These are phyloP conservation scores for Suillus decipiens DNA, from an alignment of 768 basidiomycete genomes.

Conservation along the genomic window DNA sequence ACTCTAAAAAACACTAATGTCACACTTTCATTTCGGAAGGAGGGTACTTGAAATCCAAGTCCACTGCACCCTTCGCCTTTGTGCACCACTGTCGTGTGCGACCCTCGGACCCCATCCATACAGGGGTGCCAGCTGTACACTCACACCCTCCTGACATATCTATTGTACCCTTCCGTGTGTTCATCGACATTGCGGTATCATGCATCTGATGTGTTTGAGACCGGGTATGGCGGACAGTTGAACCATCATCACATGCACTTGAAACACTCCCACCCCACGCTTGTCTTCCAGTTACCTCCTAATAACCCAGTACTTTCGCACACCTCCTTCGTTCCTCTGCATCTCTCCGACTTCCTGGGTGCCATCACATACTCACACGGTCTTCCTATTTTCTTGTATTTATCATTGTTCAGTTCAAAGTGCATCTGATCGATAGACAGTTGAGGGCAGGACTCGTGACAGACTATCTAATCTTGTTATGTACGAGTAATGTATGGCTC, in stretches of 20 bases:
- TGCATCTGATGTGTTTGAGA: not conserved
- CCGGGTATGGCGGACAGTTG: too few species aligned
- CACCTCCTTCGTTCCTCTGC: not conserved
- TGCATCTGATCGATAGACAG: not conserved
- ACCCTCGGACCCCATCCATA: not conserved
- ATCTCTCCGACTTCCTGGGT: not conserved
- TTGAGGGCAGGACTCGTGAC: not conserved
- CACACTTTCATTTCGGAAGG: too few species aligned
- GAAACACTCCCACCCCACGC: not conserved
- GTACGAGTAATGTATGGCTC: not conserved
- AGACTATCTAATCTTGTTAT: not conserved
- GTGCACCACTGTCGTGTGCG: not conserved
- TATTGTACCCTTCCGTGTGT: not conserved
- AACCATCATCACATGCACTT: too few species aligned
- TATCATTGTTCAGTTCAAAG: not conserved
- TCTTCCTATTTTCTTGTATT: not conserved
- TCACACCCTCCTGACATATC: not conserved
- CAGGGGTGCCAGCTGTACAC: not conserved
- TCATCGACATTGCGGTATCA: not conserved
- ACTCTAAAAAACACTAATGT: too few species aligned
- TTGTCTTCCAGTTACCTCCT: not conserved
- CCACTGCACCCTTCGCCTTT: not conserved
- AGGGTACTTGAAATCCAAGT: too few species aligned
- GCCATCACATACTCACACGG: not conserved
- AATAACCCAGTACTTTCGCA: not conserved